These are phyloP conservation scores for Penicillium riverlandense DNA, from an alignment of 495 filamentous ascomycete genomes.

Conservation along the genomic window DNA sequence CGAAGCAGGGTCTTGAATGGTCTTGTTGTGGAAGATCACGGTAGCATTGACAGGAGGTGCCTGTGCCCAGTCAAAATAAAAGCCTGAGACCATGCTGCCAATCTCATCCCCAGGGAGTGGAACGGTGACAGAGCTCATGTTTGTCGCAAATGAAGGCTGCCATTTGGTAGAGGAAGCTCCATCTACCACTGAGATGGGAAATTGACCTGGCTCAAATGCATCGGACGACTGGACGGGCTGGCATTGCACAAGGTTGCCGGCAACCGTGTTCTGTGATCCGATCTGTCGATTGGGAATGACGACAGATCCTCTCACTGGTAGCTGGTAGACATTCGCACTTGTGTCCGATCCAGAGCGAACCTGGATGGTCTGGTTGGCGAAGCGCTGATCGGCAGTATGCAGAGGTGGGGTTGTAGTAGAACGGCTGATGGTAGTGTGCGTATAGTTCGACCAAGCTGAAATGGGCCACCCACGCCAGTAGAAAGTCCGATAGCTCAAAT, in stretches of 20 bases:
- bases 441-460: conserved; percentile 53
- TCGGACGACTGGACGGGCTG: conserved; percentile 41
- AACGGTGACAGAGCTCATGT: conserved; percentile 40
- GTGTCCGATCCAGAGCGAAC: conserved; percentile 37
- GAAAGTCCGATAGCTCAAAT: conserved; percentile 58
- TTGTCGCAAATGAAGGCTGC: conserved; percentile 52
- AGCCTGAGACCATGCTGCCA: conserved; percentile 36
- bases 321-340: conserved; percentile 34
- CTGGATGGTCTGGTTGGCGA: conserved; percentile 42
- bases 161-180: conserved; percentile 64
- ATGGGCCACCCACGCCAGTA: conserved; percentile 65
- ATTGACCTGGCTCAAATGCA: conserved; percentile 57
- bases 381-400: conserved; percentile 37
- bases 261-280: conserved; percentile 36
- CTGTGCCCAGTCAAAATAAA: conserved; percentile 63
- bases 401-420: conserved; percentile 22
- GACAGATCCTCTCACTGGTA: conserved; percentile 45
- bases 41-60: conserved; percentile 50
- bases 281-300: conserved; percentile 53
- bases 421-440: conserved; percentile 57
- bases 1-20: conserved; percentile 13
- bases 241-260: conserved; percentile 64
- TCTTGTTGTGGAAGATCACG: conserved; percentile 48
- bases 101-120: conserved; percentile 38
- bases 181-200: conserved; percentile 64